phyloP scores from a whole-genome alignment of 148 eudicot genomes.

The Chenopodium formosanum region DNA sequence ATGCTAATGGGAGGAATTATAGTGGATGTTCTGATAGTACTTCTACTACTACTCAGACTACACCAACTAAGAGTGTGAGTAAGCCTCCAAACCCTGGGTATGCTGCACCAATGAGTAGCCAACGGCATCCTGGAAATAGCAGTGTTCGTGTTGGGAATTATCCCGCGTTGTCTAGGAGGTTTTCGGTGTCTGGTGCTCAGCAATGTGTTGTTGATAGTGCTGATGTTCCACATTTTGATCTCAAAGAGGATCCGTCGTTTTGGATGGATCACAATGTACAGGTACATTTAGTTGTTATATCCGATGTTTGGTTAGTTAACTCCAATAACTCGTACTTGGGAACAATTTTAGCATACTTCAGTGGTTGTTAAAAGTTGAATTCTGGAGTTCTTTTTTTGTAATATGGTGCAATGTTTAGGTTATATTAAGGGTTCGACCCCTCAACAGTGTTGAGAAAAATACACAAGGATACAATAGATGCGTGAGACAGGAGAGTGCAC shows the following conservation, averaged over 20 bases:
- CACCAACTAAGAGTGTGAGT: conserved; percentile 84
- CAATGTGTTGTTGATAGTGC: conserved; percentile 46
- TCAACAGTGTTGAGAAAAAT: conserved; percentile 62
- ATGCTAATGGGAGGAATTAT: not conserved
- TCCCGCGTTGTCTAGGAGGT: conserved; percentile 56
- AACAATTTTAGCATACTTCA: not conserved
- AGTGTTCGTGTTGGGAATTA: conserved; percentile 46
- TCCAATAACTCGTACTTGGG: not conserved
- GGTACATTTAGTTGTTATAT: conserved; percentile 32
- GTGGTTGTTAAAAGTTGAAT: not conserved
- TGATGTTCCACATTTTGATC: conserved; percentile 87
- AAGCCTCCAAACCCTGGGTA: conserved; percentile 71
- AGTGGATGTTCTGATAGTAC: conserved; percentile 37
- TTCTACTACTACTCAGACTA: conserved; percentile 58
- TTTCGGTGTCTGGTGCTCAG: conserved; percentile 42
- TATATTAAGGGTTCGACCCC: conserved; percentile 81
- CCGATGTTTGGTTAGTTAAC: not conserved
- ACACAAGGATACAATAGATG: conserved; percentile 70
- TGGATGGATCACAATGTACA: conserved; percentile 99
- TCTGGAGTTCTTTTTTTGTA: not conserved
- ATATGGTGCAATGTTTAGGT: conserved; percentile 45
- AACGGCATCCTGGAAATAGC: conserved; percentile 43
- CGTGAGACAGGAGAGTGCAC: conserved; percentile 87
- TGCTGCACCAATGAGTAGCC: conserved; percentile 44
- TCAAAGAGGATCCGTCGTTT: conserved; percentile 90